Percentiles rank a stretch among this genome's conserved stretches.
phyloP scores from a whole-genome alignment of 2,329 filamentous ascomycete genomes.

The Stagonosporopsis vannaccii region DNA sequence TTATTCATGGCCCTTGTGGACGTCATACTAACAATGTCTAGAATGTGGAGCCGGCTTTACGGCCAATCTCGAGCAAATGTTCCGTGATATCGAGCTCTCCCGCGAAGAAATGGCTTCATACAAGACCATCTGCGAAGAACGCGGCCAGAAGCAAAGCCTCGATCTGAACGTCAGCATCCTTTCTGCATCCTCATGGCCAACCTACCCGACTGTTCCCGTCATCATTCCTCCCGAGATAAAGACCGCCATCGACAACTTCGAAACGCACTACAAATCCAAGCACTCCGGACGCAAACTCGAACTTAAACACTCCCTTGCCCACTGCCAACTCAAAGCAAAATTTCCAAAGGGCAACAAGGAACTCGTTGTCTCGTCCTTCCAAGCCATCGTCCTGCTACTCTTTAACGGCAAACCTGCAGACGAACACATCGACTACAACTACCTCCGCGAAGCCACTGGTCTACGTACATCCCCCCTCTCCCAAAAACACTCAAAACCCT shows the following conservation, averaged over 20 bases:
- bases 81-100: conserved; percentile 94
- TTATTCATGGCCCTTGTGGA: neutral
- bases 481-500: neutral
- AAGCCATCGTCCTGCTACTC: conserved; percentile 86
- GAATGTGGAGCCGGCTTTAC: conserved; percentile 96
- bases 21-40: conserved; percentile 28
- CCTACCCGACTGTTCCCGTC: conserved; percentile 79
- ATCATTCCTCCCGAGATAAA: conserved; percentile 79
- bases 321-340: conserved; percentile 82
- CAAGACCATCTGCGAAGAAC: conserved; percentile 70
- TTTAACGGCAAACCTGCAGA: conserved; percentile 77
- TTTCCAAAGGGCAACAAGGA: conserved; percentile 87
- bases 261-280: conserved; percentile 85
- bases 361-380: conserved; percentile 87
- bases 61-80: conserved; percentile 98
- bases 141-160: conserved; percentile 64
- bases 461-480: conserved; percentile 62
- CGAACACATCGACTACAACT: conserved; percentile 74
- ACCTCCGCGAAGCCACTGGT: conserved; percentile 77
- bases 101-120: conserved; percentile 94
- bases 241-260: conserved; percentile 80
- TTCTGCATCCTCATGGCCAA: conserved; percentile 91
- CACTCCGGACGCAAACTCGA: conserved; percentile 85
- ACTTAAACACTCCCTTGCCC: conserved; percentile 93
- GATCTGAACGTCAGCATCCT: conserved; percentile 88